Evolutionary conservation across 1,284 basidiomycete species (phyloP), one percentile per base, ranked within the genome.

Genomic region (Rhodotorula mucilaginosa): DNA sequence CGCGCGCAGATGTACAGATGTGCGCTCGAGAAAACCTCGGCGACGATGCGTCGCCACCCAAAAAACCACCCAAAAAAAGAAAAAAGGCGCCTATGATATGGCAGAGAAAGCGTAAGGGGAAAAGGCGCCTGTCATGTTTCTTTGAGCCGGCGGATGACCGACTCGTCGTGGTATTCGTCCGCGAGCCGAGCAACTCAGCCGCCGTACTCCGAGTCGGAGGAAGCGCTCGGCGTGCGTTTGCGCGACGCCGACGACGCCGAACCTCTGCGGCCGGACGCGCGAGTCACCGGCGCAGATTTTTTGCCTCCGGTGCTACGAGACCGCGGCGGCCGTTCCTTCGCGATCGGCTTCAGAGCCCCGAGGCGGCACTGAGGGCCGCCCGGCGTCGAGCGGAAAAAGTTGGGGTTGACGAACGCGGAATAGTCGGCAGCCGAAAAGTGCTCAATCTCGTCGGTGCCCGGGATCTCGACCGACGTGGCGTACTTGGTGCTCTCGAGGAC

Each of bases 351-450:
- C 47, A 73, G 48, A 12, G 39, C 34, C 19, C 68, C 68, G 15
- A 70, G 60, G 12, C 66, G 56, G 46, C 72, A 73, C 16, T 31
- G 46, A 6, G 46, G 16, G 48, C 64, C 21, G 6, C 21, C 57
- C 4, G 60, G 49, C 6, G 10, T n/a, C 3, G 72, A 67, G 8
- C 64, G 59, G 64, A 66, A 74, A 61, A 74, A 74, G 16, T 58
- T 26, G 23, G 60, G 47, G 54, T 74, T 58, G 31, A 39, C 49
- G 61, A 74, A 74, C 4, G 70, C 73, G 8, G 62, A 70, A 44
- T 66, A 70, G 66, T 74, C 73, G n/a, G 71, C 54, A 1, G 73
- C 70, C 6, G 65, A 66, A 54, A 74, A 72, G 8, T 64, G 57
- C 26, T 72, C 70, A n/a, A 46, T n/a, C 16, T 48, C 34, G 51